Conservation (phyloP, 1,284 basidiomycete genomes). For the Thecaphora thlaspeos region DNA sequence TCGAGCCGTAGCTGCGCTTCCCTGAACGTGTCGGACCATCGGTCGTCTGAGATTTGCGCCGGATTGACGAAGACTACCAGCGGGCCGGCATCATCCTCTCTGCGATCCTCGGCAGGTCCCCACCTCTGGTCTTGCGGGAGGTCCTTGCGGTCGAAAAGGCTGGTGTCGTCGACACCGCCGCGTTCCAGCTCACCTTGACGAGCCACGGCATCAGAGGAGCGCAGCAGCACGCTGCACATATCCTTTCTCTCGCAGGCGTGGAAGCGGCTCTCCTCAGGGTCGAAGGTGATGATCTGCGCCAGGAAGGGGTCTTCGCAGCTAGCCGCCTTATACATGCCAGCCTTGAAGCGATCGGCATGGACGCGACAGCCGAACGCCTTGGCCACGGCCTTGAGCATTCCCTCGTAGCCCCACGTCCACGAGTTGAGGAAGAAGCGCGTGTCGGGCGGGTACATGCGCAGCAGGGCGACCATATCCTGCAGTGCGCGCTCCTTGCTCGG, state of each 20-base stretch:
- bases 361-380: conserved; percentile 63
- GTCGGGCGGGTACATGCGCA: conserved; percentile 61
- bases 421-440: conserved; percentile 82
- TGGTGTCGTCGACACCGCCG: conserved; percentile 14
- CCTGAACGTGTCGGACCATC: conserved; percentile 67
- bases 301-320: conserved; percentile 68
- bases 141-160: conserved; percentile 1
- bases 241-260: conserved; percentile 85
- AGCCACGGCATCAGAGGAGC: too few species aligned
- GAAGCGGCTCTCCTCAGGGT: conserved; percentile 70
- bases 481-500: conserved; percentile 57
- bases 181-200: neutral
- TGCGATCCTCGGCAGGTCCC: conserved; percentile 12
- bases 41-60: conserved; percentile 57
- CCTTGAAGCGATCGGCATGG: conserved; percentile 85
- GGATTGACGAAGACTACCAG: conserved; percentile 35
- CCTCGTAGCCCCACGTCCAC: conserved; percentile 79
- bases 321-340: conserved; percentile 65
- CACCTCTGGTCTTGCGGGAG: conserved; percentile 8
- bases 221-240: conserved; percentile 62
- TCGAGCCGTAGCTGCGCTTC: conserved; percentile 62
- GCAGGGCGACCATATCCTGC: conserved; percentile 67
- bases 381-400: conserved; percentile 30
- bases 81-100: conserved; percentile 5
- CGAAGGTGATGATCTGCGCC: conserved; percentile 66